Evolutionary conservation across 2,329 filamentous ascomycete species (phyloP).

Genomic region (Trichoderma sp.): DNA sequence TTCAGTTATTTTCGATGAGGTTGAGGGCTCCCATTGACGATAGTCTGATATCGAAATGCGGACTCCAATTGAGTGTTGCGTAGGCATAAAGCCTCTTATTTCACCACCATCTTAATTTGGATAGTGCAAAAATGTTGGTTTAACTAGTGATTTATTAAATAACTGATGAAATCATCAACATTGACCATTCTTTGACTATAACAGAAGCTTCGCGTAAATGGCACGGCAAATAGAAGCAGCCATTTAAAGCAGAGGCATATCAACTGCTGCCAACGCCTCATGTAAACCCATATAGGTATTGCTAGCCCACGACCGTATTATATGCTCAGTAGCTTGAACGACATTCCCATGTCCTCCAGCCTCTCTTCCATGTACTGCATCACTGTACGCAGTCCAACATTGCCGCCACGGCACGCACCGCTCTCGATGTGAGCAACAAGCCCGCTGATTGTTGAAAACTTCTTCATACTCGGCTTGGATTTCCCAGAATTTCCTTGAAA

Average conservation of each 20-base stretch:
- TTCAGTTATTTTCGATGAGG: background rate
- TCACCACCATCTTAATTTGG: background rate
- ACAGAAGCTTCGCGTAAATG: background rate
- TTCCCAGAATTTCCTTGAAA: background rate
- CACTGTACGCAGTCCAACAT: background rate
- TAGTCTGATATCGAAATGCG: background rate
- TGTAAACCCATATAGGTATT: background rate
- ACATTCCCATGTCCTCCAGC: background rate
- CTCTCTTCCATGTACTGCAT: background rate
- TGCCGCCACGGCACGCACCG: slow-evolving; percentile 16
- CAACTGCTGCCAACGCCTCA: background rate
- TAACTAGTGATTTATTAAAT: background rate
- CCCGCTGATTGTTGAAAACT: slow-evolving; percentile 20
- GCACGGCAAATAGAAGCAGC: background rate
- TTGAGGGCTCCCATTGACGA: background rate
- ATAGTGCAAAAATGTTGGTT: background rate
- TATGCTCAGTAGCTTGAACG: background rate
- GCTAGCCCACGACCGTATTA: background rate
- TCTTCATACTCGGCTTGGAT: background rate
- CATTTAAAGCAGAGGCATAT: background rate
- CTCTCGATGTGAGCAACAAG: slow-evolving; percentile 22
- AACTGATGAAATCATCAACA: background rate
- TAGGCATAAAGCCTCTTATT: background rate
- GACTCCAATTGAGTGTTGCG: background rate
- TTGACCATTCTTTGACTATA: background rate